phyloP scores from a whole-genome alignment of 345 rosid genomes.

The Eucalyptus globulus region DNA sequence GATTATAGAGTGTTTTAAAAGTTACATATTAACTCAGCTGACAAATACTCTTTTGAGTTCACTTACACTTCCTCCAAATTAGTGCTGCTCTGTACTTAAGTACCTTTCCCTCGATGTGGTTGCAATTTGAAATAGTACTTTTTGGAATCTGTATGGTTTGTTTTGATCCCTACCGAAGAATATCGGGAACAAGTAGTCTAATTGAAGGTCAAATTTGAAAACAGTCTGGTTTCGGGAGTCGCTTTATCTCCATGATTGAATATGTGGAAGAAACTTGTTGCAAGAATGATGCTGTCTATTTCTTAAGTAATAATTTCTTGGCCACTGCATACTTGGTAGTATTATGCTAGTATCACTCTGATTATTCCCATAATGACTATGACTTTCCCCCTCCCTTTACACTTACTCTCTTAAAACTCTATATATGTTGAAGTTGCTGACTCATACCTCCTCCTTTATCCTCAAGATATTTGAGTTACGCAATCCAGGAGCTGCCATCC shows the following conservation, averaged over 20 bases:
- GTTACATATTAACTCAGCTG: not conserved
- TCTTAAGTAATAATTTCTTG: not conserved
- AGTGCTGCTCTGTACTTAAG: not conserved
- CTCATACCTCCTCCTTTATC: not conserved
- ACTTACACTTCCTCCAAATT: not conserved
- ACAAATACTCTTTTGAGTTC: not conserved
- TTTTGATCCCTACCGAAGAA: not conserved
- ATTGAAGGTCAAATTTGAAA: not conserved
- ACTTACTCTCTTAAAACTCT: not conserved
- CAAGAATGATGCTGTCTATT: not conserved
- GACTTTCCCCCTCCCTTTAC: not conserved
- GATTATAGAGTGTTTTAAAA: not conserved
- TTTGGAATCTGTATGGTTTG: not conserved
- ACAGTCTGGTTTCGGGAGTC: not conserved
- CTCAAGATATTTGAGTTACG: constrained; percentile 76
- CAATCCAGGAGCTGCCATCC: constrained; percentile 96
- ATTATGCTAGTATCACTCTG: not conserved
- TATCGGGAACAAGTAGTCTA: not conserved
- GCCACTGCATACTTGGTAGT: not conserved
- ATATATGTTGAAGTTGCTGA: not conserved
- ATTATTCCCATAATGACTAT: not conserved
- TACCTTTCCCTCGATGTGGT: not conserved
- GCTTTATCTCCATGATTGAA: not conserved
- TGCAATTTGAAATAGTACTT: not conserved
- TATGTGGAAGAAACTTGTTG: not conserved